Base-by-base conservation (phyloP, 441 rosid species). In the Croton setiger region DNA sequence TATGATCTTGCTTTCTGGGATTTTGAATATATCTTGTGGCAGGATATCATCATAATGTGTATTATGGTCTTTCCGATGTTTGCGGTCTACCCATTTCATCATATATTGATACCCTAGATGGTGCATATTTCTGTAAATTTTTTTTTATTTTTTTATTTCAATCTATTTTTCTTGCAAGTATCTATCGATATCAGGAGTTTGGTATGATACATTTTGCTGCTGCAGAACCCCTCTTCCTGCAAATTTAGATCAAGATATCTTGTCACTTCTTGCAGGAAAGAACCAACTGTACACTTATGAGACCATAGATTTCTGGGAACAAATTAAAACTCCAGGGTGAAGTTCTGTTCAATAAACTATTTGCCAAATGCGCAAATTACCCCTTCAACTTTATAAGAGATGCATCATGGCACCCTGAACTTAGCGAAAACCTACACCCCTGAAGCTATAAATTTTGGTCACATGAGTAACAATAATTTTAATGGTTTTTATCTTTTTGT, bases 211-310 rank as follows among this genome's bases (percentile, higher is more conserved):
- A 7, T 70, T 54, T 52, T 62, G 47, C 60, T 37, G 49, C 60
- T 13, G 44, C 76, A 87, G 85, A 66, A 6, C 79, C 63, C 58
- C 52, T 36, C 78, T 74, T 76, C 80, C 92, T 52, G 35, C 73
- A 27, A 89, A 86, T 76, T 91, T 91, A 80, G 97, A 91, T 79
- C 97, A 91, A 74, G 97, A 89, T 79, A 89, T 91, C 63, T 71
- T 91, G 72, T 89, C 97, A 57, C 97, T 95, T 68, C 91, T 91
- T 63, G 85, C 96, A 54, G 97, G 97, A 75, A 91, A 91, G 82
- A 89, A 82, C 82, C 88, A 82, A 74, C 75, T 89, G 56, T 91
- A 86, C 76, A 85, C 92, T 60, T 87, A 84, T 44, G 93, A 87
- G 79, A 86, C 86, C 61, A 78, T 62, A 74, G 88, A 89, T 63